Percentiles rank a stretch among this genome's conserved stretches.
Conservation (phyloP, 176 grass and related monocot genomes). For the Puccinellia tenuiflora region DNA sequence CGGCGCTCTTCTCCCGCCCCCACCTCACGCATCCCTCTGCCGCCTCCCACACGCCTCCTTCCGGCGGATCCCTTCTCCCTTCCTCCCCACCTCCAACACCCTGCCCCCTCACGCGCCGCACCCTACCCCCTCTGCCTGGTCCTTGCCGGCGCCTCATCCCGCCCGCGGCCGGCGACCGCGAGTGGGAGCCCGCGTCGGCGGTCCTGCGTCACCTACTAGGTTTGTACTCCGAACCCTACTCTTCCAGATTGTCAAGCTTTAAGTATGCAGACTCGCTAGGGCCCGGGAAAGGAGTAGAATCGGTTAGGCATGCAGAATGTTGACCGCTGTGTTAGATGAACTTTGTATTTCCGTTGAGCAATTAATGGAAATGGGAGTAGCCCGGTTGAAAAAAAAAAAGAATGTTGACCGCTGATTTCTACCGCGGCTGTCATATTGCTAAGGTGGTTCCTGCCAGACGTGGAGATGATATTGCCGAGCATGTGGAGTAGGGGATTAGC, state of each 20-base stretch:
- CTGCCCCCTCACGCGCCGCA: no score
- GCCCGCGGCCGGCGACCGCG: neutral
- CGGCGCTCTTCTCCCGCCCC: neutral
- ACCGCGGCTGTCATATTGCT: neutral
- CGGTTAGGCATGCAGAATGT: no score
- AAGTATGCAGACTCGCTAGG: no score
- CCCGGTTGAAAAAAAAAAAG: no score
- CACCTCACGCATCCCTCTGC: neutral
- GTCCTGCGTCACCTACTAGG: neutral
- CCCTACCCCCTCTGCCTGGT: neutral
- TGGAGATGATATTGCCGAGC: neutral
- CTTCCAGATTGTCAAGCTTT: neutral
- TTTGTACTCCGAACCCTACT: neutral
- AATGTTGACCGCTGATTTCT: neutral
- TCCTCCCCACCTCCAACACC: no score
- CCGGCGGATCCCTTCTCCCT: no score
- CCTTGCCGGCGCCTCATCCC: neutral
- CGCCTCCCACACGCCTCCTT: no score
- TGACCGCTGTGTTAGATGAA: no score
- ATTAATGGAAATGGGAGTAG: no score
- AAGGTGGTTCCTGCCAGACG: neutral
- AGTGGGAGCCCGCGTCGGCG: neutral
- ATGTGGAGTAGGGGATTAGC: neutral
- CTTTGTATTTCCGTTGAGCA: no score
- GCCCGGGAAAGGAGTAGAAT: no score